Base-by-base conservation (phyloP, 2,329 filamentous ascomycete species). In the Penicillium sclerotiorum region DNA sequence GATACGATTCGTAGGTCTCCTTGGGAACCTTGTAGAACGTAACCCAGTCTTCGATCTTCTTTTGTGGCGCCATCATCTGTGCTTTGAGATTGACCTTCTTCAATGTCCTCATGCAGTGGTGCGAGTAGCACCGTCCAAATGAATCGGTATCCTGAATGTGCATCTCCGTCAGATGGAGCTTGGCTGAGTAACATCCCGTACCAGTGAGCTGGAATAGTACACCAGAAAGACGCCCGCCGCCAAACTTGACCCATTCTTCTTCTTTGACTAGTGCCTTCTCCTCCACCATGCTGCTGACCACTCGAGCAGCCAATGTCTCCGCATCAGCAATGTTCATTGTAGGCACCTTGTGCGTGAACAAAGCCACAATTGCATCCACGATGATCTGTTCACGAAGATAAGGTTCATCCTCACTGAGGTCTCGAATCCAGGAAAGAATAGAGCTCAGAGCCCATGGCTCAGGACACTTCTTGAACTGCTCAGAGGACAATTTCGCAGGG, bases 271-370 rank as follows among this genome's bases (percentile, higher is more conserved):
- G 75, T 9, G 90, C 89, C 32, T 86, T 87, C 8, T 87, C 84
- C 20, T 83, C 80, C 57, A 93, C 82, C 89, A 99, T 94, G 39
- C 86, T 83, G 47, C 84, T 78, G 2, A 95, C 85, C 0, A 96
- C 89, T 33, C 84, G 84, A 50, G 83, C 82, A 54, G 89, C 90
- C 44, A 99, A 78, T 1, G 86, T 87, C 68, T 99, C 94, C 0
- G 94, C 94, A 76, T 99, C 95, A 5, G 93, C 92, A 35, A 94
- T 93, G 62, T 99, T 97, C 90, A 99, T 96, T 0, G 91, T 99
- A 0, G 94, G 92, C 1, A 99, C 91, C 71, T 96, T 97, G 72
- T 89, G 83, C 1, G 90, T 95, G 69, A 99, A 97, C 6, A 99
- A 77, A 23, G 86, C 88, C 35, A 96, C 86, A 35, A 99, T 79